phyloP scores from a whole-genome alignment of 2,329 filamentous ascomycete species.

The Hymenoscyphus linearis region DNA sequence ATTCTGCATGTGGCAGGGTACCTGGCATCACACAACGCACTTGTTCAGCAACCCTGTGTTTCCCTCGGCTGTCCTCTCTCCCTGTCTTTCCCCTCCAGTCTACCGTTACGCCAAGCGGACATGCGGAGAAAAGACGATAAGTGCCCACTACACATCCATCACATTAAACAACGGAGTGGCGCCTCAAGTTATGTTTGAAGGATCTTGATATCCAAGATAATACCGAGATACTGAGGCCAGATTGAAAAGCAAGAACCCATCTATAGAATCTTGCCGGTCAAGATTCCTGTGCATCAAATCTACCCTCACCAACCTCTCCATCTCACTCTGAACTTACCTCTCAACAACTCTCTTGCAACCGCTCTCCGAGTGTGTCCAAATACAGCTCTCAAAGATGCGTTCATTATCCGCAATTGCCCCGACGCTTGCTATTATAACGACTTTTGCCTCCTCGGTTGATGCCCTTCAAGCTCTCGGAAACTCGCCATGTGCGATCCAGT shows the following conservation, averaged over 20 bases:
- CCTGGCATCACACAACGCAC: constrained; percentile 3
- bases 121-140: constrained; percentile 5
- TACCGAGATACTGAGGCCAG: neutral
- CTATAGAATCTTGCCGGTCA: constrained; percentile 23
- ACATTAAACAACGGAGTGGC: neutral
- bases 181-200: neutral
- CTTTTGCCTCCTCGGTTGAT: constrained; percentile 14
- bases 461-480: constrained; percentile 21
- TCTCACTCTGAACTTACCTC: neutral
- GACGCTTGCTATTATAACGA: constrained; percentile 20
- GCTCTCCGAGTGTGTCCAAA: constrained; percentile 2
- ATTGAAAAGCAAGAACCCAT: neutral
- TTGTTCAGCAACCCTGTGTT: neutral
- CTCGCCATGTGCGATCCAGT: constrained; percentile 28
- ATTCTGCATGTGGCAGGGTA: constrained; percentile 3
- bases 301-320: neutral
- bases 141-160: neutral
- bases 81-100: neutral
- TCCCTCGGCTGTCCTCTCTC: neutral
- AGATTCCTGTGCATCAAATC: constrained; percentile 11
- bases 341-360: constrained; percentile 4
- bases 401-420: constrained; percentile 9
- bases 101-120: neutral
- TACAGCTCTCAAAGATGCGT: constrained; percentile 21
- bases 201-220: neutral